A percentile compares a stretch with the other conserved stretches of the same genome.
These are phyloP conservation scores for Nemania serpens DNA, from an alignment of 2,329 filamentous ascomycete genomes.

Conservation along the genomic window DNA sequence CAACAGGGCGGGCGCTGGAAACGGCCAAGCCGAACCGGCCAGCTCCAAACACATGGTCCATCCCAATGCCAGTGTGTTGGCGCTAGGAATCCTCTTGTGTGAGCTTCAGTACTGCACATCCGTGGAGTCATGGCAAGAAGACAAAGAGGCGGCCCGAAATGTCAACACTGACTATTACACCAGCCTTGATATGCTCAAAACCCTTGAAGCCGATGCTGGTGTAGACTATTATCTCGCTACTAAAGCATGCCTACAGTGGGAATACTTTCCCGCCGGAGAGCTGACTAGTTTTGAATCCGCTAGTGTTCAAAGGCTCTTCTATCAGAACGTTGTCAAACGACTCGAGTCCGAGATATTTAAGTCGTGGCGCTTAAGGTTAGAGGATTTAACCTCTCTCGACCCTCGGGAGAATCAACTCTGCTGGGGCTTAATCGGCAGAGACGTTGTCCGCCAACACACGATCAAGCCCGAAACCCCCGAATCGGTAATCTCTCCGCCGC, in stretches of 20 bases:
- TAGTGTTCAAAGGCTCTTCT: constrained; percentile 12
- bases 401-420: constrained; percentile 5
- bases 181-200: constrained; percentile 6
- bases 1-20: neutral
- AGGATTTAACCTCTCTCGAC: neutral
- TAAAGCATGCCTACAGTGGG: constrained; percentile 9
- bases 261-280: neutral
- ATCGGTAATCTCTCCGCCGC: neutral
- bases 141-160: neutral
- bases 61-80: constrained; percentile 8
- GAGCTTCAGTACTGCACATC: constrained; percentile 16
- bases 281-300: neutral
- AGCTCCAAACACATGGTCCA: constrained; percentile 3
- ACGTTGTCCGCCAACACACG: constrained; percentile 8
- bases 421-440: constrained; percentile 6
- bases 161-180: constrained; percentile 13
- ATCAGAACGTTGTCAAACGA: constrained; percentile 14
- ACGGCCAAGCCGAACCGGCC: neutral
- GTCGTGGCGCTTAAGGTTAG: neutral
- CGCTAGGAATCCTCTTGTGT: constrained; percentile 11
- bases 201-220: constrained; percentile 4
- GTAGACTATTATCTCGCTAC: constrained; percentile 15
- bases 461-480: neutral
- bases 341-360: constrained; percentile 13
- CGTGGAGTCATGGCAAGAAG: constrained; percentile 5